Evolutionary conservation across 2,329 filamentous ascomycete species (phyloP).

Genomic region (Arthrobotrys iridis): DNA sequence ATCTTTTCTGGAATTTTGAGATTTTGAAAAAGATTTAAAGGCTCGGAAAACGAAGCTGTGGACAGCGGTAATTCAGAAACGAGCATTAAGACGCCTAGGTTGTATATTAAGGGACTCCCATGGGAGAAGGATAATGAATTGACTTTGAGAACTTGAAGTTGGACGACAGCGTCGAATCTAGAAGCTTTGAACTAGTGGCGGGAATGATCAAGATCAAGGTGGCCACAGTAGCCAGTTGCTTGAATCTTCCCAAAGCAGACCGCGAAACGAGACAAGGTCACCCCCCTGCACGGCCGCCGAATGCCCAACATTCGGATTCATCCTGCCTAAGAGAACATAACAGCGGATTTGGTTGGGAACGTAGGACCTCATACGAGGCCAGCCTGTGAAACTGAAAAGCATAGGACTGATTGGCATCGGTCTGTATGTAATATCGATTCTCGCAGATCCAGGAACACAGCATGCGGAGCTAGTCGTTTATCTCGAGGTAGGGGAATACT

Average conservation of each 20-base stretch:
- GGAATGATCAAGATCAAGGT: constrained; percentile 36
- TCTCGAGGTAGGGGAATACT: too few species aligned
- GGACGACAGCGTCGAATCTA: constrained; percentile 1
- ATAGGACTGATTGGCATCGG: too few species aligned
- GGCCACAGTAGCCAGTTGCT: constrained; percentile 53
- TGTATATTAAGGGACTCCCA: neutral
- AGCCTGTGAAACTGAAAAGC: too few species aligned
- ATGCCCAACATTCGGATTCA: too few species aligned
- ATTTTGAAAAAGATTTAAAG: neutral
- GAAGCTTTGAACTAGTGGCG: constrained; percentile 31
- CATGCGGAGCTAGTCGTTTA: too few species aligned
- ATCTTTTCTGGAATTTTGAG: too few species aligned
- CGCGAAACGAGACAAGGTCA: constrained; percentile 20
- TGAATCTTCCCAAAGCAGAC: constrained; percentile 38
- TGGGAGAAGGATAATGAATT: neutral
- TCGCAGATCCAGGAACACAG: too few species aligned
- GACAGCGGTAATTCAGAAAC: neutral
- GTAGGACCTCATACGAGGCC: too few species aligned
- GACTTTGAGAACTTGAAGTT: neutral
- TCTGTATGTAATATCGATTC: too few species aligned
- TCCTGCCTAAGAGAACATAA: too few species aligned
- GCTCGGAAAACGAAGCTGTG: neutral
- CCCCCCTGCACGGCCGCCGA: constrained; percentile 7
- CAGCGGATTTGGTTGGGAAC: too few species aligned
- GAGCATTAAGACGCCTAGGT: neutral